These are phyloP conservation scores for Kodamaea nitidulidarum DNA, from an alignment of 805 yeast genomes.

Conservation along the genomic window DNA sequence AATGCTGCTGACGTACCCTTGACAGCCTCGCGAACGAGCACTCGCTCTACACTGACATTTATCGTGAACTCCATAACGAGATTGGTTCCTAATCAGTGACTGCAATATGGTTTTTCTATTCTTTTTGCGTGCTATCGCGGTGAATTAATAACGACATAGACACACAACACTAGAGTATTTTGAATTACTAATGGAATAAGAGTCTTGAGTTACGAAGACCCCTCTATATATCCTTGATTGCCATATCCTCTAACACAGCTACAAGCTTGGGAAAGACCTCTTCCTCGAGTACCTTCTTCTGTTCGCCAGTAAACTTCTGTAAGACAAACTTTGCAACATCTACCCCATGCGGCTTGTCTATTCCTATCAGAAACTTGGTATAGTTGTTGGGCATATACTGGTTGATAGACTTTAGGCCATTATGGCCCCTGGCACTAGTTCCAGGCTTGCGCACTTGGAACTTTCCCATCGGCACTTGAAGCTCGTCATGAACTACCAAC, in stretches of 20 bases:
- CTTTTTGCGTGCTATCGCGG: background rate
- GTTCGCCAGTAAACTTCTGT: conserved; percentile 44
- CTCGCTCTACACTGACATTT: conserved; percentile 47
- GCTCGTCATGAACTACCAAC: conserved; percentile 75
- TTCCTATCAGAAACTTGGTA: conserved; percentile 70
- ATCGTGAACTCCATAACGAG: conserved; percentile 44
- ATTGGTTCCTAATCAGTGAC: no score
- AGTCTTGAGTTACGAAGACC: no score
- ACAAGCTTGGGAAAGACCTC: conserved; percentile 41
- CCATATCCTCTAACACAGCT: conserved; percentile 34
- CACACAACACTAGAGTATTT: no score
- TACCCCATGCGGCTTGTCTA: conserved; percentile 58
- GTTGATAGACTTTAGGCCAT: conserved; percentile 67
- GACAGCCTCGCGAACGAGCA: conserved; percentile 51
- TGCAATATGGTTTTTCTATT: background rate
- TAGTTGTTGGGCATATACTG: conserved; percentile 46
- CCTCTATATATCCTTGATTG: conserved; percentile 9
- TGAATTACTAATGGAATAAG: no score
- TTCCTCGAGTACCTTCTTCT: conserved; percentile 36
- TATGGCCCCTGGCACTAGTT: conserved; percentile 75
- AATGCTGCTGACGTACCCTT: conserved; percentile 31
- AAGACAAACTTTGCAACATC: conserved; percentile 63
- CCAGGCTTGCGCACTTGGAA: conserved; percentile 58
- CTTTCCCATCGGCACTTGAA: conserved; percentile 62
- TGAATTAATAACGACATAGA: no score